Conservation (phyloP, 345 rosid species). For the Populus ilicifolia region DNA sequence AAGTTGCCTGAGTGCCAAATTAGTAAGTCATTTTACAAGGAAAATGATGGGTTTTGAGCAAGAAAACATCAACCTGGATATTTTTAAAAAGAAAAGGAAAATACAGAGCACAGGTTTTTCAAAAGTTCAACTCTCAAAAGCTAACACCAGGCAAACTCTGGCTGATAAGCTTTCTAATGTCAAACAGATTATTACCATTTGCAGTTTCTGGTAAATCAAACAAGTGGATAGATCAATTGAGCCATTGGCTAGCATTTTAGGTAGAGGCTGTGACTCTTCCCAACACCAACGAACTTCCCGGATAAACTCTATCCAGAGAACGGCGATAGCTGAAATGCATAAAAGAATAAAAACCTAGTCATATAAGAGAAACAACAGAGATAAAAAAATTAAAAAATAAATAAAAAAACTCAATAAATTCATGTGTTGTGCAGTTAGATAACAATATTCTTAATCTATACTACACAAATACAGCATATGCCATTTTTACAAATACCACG, state of each 20-base stretch:
- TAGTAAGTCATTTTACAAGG: background rate
- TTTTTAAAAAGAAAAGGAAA: background rate
- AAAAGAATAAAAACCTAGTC: constrained; percentile 6
- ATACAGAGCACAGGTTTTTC: background rate
- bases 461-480: background rate
- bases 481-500: constrained; percentile 57
- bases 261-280: constrained; percentile 91
- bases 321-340: constrained; percentile 66
- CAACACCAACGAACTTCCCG: constrained; percentile 98
- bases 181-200: constrained; percentile 55
- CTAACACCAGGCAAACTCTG: background rate
- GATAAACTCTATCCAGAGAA: constrained; percentile 89
- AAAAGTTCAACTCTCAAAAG: background rate
- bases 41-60: background rate
- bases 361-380: background rate
- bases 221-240: constrained; percentile 80
- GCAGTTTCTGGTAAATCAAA: constrained; percentile 89
- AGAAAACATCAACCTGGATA: background rate
- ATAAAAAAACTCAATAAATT: background rate
- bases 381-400: background rate
- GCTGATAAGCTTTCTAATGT: background rate
- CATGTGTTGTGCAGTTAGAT: background rate
- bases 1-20: background rate
- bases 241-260: constrained; percentile 59
- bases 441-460: background rate